phyloP scores from a whole-genome alignment of 768 basidiomycete species.

The Termitomyces sp. region DNA sequence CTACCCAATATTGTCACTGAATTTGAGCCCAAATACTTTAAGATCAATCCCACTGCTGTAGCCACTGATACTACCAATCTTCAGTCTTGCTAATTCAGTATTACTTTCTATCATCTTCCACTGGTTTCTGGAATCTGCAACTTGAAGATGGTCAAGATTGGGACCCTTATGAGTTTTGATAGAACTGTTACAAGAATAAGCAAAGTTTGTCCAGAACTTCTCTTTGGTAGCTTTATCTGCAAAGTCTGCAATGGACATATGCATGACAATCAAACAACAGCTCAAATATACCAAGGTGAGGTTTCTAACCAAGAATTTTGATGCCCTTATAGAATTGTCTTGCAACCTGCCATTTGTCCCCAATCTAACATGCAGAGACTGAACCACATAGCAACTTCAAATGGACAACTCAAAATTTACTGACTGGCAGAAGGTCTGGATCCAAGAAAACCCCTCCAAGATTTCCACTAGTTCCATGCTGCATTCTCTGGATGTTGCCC shows the following conservation, averaged over 20 bases:
- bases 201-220: constrained; percentile 92
- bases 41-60: constrained; percentile 87
- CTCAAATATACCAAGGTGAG: constrained; percentile 98
- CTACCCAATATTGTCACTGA: constrained; percentile 85
- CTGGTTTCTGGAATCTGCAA: constrained; percentile 93
- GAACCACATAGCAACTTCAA: constrained; percentile 86
- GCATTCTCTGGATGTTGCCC: constrained; percentile 90
- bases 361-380: constrained; percentile 93
- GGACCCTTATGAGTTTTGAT: constrained; percentile 89
- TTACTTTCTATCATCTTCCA: constrained; percentile 94
- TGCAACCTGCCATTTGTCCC: constrained; percentile 88
- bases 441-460: constrained; percentile 98
- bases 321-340: neutral
- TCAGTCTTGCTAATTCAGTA: constrained; percentile 87
- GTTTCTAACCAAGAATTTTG: neutral
- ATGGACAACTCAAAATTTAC: constrained; percentile 96
- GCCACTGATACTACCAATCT: constrained; percentile 83
- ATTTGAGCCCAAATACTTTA: constrained; percentile 91
- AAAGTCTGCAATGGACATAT: constrained; percentile 83
- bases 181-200: constrained; percentile 97
- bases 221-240: constrained; percentile 92
- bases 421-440: constrained; percentile 99
- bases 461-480: constrained; percentile 99
- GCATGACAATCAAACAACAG: constrained; percentile 94
- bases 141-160: constrained; percentile 88